Base-by-base conservation (phyloP, 169 alveolate species). In the Sarcocystis neurona region DNA sequence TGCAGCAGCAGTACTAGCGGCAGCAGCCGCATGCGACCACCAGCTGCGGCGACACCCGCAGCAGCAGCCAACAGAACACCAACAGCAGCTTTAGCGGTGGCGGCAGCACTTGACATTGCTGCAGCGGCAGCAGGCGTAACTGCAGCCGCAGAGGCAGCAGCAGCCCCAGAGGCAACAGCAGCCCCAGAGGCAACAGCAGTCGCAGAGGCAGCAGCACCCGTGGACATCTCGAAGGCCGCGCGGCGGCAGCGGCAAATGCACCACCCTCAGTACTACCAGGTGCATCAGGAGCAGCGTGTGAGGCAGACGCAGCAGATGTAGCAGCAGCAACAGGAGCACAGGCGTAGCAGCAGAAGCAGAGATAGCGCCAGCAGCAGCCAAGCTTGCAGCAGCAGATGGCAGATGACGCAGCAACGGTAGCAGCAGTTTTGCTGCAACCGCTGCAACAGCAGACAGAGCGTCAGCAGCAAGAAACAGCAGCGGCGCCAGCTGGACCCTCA, bases 381-480 rank as follows among this genome's bases (percentile, higher is more conserved):
- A 23, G 60, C 37, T 74, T 2, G 84, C 20, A 8, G 63, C 58
- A 0, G 58, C 27, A 74, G 84, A 74, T 12, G 58, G 84, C 30
- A 41, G 58, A 53, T 37, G 84, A 53, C 39, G 84, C 79, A 68
- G 37, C 79, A 68, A 47, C 79, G 39, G 79, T 47, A 68, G 58
- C 84, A 74, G 84, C 84, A 74, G 58, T 58, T n/a, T n/a, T 43
- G 84, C 84, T 43, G 58, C 79, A 68, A 23, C 79, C 30, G 79
- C 79, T 15, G 79, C 79, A 68, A 23, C 79, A 68, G 79, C 79
- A 68, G 79, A 43, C 30, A 15, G 12, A 20, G 63, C 63, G 20
- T 10, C 63, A 50, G 63, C 63, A 20, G 63, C 63, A 50, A n/a
- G 63, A 10, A 50, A 20, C 63, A 20, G 63, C 63, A 50, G 63